Conservation (phyloP, 441 rosid species). For the Dalechampia spathulata region DNA sequence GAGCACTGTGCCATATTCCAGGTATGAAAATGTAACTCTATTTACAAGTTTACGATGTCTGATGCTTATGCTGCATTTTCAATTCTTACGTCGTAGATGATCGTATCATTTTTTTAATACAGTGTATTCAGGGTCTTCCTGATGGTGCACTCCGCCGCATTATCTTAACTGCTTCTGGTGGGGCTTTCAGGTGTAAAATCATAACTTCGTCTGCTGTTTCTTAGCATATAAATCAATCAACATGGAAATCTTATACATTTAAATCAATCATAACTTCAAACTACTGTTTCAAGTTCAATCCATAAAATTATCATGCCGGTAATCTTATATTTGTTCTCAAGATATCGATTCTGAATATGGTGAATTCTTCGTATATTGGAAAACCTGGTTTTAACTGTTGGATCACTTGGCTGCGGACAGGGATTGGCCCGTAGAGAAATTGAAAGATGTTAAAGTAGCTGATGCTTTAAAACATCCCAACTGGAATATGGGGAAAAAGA, state of each 20-base stretch:
- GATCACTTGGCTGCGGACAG: constrained; percentile 29
- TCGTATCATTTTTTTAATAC: constrained; percentile 22
- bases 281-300: no score
- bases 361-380: background rate
- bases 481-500: constrained; percentile 96
- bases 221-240: constrained; percentile 7
- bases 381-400: constrained; percentile 14
- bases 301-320: no score
- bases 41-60: background rate
- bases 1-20: constrained; percentile 98
- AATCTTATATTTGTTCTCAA: background rate
- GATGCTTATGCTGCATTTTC: constrained; percentile 1
- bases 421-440: constrained; percentile 83
- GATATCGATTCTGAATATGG: background rate
- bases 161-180: constrained; percentile 95
- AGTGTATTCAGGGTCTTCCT: constrained; percentile 94
- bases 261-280: no score
- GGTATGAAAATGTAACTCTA: constrained; percentile 29
- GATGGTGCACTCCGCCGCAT: constrained; percentile 79
- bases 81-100: background rate
- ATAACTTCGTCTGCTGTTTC: constrained; percentile 12
- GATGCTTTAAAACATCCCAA: constrained; percentile 96
- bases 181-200: constrained; percentile 78
- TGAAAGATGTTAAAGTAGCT: constrained; percentile 85
- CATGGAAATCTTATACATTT: no score